Base-by-base conservation (phyloP, 192 early-diverging fungal species). In the Phlyctochytrium planicorne region DNA sequence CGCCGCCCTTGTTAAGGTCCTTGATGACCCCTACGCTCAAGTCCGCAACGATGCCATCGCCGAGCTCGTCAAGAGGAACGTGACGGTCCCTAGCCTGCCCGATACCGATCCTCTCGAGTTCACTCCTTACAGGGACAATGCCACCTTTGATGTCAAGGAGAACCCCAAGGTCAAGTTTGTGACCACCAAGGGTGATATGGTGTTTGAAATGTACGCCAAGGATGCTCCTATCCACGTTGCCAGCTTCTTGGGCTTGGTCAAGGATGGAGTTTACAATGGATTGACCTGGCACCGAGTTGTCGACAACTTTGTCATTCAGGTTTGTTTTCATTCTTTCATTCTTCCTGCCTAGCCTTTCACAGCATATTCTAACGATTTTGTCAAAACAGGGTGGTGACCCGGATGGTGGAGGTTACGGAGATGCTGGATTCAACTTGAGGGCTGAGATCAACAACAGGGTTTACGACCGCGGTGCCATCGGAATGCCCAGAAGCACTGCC, bases 241-340 rank as follows among this genome's bases (percentile, higher is more conserved):
- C 12, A 50, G 40, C 40, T 50, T 50, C 40, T n/a, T 50, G 40
- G 40, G 40, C 40, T 10, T 50, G 12, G 40, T 50, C 12, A 50
- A n/a, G 40, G 10, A 10, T n/a, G 40, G 40, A n/a, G 40, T 50
- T 10, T 50, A 50, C 40, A n/a, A 50, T 50, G 40, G 40, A n/a
- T n/a, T 50, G 12, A 50, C 40, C 12, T 50, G 40, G 40, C 40
- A 50, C 40, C 10, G 40, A n/a, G 40, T 50, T n/a, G 40, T 50
- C 40, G 40, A 50, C 40, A 50, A 50, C 40, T 50, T 50, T 50
- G 40, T 50, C 40, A 50, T 50, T n/a, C 40, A 50, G 40, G n/a
- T n/a, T n/a, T n/a, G n/a, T n/a, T n/a, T n/a, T n/a, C n/a, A n/a
- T n/a, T n/a, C n/a, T n/a, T n/a, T n/a, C n/a, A n/a, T n/a, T n/a